Evolutionary conservation across 148 eudicot genomes (phyloP).

Genomic region (Dysphania ambrosioides): DNA sequence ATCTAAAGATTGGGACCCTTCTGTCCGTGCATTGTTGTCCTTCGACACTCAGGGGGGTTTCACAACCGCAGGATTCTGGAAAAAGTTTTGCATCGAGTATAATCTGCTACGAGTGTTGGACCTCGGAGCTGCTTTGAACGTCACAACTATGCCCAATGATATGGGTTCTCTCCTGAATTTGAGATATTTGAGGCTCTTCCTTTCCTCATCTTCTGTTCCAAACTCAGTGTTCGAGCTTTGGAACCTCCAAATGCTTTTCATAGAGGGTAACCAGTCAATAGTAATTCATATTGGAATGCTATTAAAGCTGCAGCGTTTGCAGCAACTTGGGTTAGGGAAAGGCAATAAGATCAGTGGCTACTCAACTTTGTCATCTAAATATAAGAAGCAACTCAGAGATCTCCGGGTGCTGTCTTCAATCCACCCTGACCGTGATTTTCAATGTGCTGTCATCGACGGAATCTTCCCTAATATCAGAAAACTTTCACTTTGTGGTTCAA

Average conservation of each 20-base stretch:
- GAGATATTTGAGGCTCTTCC: conserved; percentile 19
- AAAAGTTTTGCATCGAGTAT: not conserved
- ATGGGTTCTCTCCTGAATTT: conserved; percentile 2
- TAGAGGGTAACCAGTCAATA: not conserved
- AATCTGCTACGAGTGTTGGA: conserved; percentile 25
- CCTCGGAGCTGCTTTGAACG: not conserved
- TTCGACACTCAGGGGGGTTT: not conserved
- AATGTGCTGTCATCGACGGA: not conserved
- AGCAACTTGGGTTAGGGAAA: conserved; percentile 14
- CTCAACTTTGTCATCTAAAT: not conserved
- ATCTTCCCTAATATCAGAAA: conserved; percentile 8
- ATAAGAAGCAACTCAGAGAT: not conserved
- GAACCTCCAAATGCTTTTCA: conserved; percentile 19
- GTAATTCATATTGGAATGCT: not conserved
- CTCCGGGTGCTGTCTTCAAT: conserved; percentile 15
- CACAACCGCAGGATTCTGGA: conserved; percentile 1
- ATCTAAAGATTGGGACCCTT: conserved; percentile 8
- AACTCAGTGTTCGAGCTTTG: conserved; percentile 10
- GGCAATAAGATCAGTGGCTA: not conserved
- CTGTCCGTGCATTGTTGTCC: conserved; percentile 13
- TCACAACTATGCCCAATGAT: conserved; percentile 1
- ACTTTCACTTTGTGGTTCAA: not conserved
- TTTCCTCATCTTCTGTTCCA: not conserved
- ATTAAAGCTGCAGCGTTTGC: conserved; percentile 7
- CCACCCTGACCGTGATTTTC: not conserved